A percentile compares a stretch with the other conserved stretches of the same genome.
These are phyloP conservation scores for Komagataella kurtzmanii DNA, from an alignment of 805 yeast genomes.

Conservation along the genomic window DNA sequence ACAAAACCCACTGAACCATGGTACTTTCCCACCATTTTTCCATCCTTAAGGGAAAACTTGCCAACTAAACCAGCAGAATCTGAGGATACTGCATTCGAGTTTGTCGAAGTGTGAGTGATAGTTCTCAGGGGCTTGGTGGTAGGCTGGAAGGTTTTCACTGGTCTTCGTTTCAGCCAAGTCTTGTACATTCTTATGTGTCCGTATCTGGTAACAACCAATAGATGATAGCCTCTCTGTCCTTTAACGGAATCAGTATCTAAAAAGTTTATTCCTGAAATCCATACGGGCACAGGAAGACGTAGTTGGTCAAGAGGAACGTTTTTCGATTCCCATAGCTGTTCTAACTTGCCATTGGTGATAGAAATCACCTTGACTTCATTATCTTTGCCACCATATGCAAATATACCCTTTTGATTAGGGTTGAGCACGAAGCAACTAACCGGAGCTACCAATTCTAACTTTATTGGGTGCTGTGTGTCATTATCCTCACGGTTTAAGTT, in stretches of 20 bases:
- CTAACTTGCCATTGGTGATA: conserved; percentile 15
- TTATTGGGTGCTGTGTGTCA: conserved; percentile 15
- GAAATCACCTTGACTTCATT: conserved; percentile 45
- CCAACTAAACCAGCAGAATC: conserved; percentile 23
- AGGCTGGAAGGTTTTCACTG: conserved; percentile 40
- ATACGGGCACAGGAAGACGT: conserved; percentile 72
- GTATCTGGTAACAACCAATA: conserved; percentile 56
- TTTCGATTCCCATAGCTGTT: conserved; percentile 51
- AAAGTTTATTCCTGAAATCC: conserved; percentile 52
- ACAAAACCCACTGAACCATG: conserved; percentile 72
- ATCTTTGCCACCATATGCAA: conserved; percentile 84
- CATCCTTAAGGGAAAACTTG: conserved; percentile 34
- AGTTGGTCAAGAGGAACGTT: conserved; percentile 73
- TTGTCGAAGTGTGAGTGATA: conserved; percentile 26
- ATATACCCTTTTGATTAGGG: conserved; percentile 32
- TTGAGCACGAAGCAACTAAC: conserved; percentile 33
- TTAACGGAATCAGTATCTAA: conserved; percentile 17
- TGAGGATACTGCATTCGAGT: neutral
- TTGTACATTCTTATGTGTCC: conserved; percentile 73
- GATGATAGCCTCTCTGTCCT: conserved; percentile 25
- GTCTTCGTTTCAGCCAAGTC: conserved; percentile 54
- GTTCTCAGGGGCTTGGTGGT: conserved; percentile 23
- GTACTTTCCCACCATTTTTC: conserved; percentile 53
- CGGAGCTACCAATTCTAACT: conserved; percentile 27
- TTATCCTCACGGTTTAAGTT: conserved; percentile 4